Conservation (phyloP, 2,329 filamentous ascomycete genomes). For the Xylariales sp. region DNA sequence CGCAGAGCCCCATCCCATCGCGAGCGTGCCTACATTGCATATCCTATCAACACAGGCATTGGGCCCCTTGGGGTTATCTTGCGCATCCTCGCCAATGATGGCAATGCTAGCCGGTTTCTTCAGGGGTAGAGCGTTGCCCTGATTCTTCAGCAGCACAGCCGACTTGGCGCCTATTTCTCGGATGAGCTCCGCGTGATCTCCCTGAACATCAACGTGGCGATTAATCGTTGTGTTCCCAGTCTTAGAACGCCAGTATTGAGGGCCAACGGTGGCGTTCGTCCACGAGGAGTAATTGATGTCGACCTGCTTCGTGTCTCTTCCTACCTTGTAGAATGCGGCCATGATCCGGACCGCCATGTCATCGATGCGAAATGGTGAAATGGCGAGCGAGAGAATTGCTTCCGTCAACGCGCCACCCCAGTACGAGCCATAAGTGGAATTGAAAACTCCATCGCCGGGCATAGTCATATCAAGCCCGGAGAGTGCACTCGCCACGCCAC, state of each 20-base stretch:
- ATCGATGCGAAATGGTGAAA: slow-evolving; percentile 55
- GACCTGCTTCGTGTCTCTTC: slow-evolving; percentile 60
- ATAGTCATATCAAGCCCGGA: slow-evolving; percentile 60
- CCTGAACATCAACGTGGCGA: slow-evolving; percentile 80
- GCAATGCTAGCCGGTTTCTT: slow-evolving; percentile 77
- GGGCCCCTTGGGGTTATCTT: slow-evolving; percentile 77
- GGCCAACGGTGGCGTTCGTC: slow-evolving; percentile 80
- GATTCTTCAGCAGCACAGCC: slow-evolving; percentile 85
- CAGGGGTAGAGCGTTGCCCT: slow-evolving; percentile 41
- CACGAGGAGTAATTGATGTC: slow-evolving; percentile 89
- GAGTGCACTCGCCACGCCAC: slow-evolving; percentile 57
- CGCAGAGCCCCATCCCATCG: slow-evolving; percentile 83
- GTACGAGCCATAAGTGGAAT: slow-evolving; percentile 45
- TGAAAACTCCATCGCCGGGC: slow-evolving; percentile 51
- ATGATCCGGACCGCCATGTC: slow-evolving; percentile 90
- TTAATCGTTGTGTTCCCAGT: slow-evolving; percentile 76
- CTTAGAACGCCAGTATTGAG: slow-evolving; percentile 70
- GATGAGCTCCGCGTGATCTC: slow-evolving; percentile 77
- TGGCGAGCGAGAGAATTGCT: slow-evolving; percentile 37
- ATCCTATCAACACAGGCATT: slow-evolving; percentile 80
- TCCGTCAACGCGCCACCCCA: slow-evolving; percentile 46
- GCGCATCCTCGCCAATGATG: slow-evolving; percentile 85
- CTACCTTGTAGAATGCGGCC: slow-evolving; percentile 75
- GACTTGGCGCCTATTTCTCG: slow-evolving; percentile 83
- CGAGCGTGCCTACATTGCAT: slow-evolving; percentile 70